Evolutionary conservation across 495 filamentous ascomycete species (phyloP).

Genomic region (Acidomyces sp.): DNA sequence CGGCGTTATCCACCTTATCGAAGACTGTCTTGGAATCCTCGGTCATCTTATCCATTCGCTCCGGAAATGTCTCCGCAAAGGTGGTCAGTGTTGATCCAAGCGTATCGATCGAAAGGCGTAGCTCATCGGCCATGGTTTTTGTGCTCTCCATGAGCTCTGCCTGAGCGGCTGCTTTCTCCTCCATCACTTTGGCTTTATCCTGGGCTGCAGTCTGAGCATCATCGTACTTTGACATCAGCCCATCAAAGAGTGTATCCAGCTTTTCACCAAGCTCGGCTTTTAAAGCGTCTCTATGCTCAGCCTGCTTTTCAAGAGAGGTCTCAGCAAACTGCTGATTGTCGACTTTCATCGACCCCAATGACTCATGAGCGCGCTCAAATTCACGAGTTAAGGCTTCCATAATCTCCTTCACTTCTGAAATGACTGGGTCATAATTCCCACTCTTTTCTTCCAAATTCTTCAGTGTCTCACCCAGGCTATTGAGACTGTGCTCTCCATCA

Average conservation of each 20-base stretch:
- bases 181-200: slow-evolving; percentile 52
- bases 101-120: slow-evolving; percentile 68
- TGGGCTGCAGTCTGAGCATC: slow-evolving; percentile 59
- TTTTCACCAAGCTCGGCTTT: slow-evolving; percentile 47
- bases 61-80: slow-evolving; percentile 40
- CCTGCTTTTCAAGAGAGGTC: slow-evolving; percentile 53
- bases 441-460: slow-evolving; percentile 30
- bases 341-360: slow-evolving; percentile 53
- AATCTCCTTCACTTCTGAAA: slow-evolving; percentile 61
- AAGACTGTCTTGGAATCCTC: slow-evolving; percentile 76
- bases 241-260: slow-evolving; percentile 65
- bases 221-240: slow-evolving; percentile 69
- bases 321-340: slow-evolving; percentile 69
- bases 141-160: slow-evolving; percentile 56
- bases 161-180: slow-evolving; percentile 50
- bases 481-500: slow-evolving; percentile 42
- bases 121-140: slow-evolving; percentile 70
- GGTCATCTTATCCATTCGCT: slow-evolving; percentile 68
- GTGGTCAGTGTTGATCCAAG: slow-evolving; percentile 52
- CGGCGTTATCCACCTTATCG: slow-evolving; percentile 60
- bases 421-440: slow-evolving; percentile 36
- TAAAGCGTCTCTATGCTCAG: slow-evolving; percentile 44
- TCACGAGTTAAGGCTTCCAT: slow-evolving; percentile 66
- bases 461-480: slow-evolving; percentile 39
- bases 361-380: slow-evolving; percentile 62